A percentile compares a stretch with the other conserved stretches of the same genome.
Conservation (phyloP, 2,329 filamentous ascomycete genomes). For the Aspergillaceae sp. region DNA sequence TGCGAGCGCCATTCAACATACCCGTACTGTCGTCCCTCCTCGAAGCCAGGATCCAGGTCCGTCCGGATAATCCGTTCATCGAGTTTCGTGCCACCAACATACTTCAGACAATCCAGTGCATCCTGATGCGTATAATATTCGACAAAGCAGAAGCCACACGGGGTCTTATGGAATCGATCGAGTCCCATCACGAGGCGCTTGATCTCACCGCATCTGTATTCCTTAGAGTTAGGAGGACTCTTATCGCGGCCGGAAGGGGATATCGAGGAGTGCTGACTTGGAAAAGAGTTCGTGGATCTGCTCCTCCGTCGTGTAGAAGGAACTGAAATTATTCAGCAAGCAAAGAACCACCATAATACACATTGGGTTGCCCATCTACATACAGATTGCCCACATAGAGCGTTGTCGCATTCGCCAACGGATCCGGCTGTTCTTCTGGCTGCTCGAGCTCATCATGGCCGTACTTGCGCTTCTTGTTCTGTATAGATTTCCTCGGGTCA, state of each 20-base stretch:
- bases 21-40: slow-evolving; percentile 92
- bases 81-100: slow-evolving; percentile 93
- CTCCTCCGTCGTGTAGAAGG: slow-evolving; percentile 97
- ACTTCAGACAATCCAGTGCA: slow-evolving; percentile 96
- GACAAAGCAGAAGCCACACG: slow-evolving; percentile 98
- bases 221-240: neutral
- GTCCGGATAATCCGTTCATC: slow-evolving; percentile 95
- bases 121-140: slow-evolving; percentile 98
- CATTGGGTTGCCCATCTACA: slow-evolving; percentile 22
- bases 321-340: slow-evolving; percentile 42
- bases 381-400: slow-evolving; percentile 96
- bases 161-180: slow-evolving; percentile 93
- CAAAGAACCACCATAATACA: neutral
- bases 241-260: neutral
- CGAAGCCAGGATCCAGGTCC: slow-evolving; percentile 90
- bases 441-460: slow-evolving; percentile 52
- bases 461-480: slow-evolving; percentile 65
- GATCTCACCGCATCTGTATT: slow-evolving; percentile 71
- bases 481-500: slow-evolving; percentile 4
- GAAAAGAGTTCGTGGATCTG: slow-evolving; percentile 96
- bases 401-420: slow-evolving; percentile 78
- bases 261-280: slow-evolving; percentile 47
- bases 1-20: slow-evolving; percentile 24
- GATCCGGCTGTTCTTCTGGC: slow-evolving; percentile 61
- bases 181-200: slow-evolving; percentile 97